These are phyloP conservation scores for Proliferodiscus dingleyae DNA, from an alignment of 2,329 filamentous ascomycete species.

Conservation along the genomic window DNA sequence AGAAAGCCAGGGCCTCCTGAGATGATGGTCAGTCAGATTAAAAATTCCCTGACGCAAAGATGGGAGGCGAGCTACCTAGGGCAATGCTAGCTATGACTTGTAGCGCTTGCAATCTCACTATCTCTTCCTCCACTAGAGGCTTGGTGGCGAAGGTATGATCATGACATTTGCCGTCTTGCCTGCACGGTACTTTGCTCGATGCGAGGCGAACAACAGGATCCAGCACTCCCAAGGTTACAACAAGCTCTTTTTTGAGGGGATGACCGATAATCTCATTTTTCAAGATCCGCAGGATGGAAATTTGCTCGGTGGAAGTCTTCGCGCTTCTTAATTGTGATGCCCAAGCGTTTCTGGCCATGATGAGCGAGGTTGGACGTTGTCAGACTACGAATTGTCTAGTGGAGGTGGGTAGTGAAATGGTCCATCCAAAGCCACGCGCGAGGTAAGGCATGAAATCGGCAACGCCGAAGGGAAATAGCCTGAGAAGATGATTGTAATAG, in stretches of 20 bases:
- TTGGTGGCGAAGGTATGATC: constrained; percentile 36
- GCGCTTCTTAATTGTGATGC: constrained; percentile 54
- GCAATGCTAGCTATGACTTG: constrained; percentile 82
- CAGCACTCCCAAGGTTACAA: constrained; percentile 66
- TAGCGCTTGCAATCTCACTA: constrained; percentile 69
- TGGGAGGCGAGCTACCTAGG: constrained; percentile 56
- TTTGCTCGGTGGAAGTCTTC: constrained; percentile 46
- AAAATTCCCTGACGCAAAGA: neutral
- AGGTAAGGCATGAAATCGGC: no score
- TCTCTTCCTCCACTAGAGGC: constrained; percentile 57
- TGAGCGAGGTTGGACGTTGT: neutral
- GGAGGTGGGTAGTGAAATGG: neutral
- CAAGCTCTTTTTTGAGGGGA: constrained; percentile 76
- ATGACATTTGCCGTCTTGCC: constrained; percentile 44
- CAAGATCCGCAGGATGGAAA: constrained; percentile 61
- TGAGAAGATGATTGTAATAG: no score
- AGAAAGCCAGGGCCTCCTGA: constrained; percentile 77
- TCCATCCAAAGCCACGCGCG: no score
- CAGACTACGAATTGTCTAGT: no score
- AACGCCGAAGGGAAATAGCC: no score
- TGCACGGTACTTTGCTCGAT: constrained; percentile 33
- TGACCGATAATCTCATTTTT: constrained; percentile 92
- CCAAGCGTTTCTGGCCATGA: constrained; percentile 40
- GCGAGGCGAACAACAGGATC: constrained; percentile 54
- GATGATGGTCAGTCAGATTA: constrained; percentile 9